Evolutionary conservation across 108 stramenopile genomes (phyloP), one percentile per base, ranked within the genome.

Genomic region (Nitzschia sp.): DNA sequence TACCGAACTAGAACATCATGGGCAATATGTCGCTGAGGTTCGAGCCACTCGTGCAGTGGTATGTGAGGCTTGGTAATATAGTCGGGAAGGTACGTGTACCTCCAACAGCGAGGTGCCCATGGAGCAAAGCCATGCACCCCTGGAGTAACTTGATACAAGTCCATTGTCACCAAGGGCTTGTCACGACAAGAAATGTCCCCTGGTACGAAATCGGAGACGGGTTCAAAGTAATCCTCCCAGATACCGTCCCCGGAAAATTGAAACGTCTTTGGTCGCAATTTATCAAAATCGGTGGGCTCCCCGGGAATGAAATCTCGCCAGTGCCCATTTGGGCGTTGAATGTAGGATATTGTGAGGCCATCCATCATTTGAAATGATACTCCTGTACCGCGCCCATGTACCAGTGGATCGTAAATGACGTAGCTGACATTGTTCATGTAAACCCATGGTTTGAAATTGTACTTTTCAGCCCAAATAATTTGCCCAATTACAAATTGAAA

Each of bases 201-300:
- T 11, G 84, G 84, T 3, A 71, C 65, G 63, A 80, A 85, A 57
- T 85, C 84, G 8, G 76, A 78, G 4, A 85, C 63, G 1, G 84
- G 84, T 35, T 78, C 84, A 78, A 85, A 85, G 68, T 85, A 85
- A 55, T 80, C 64, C 25, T 80, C 70, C 84, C 84, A 85, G 0
- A 81, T 80, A 30, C 84, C 84, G 11, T 61, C 64, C 1, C 77
- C 77, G 16, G 69, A 60, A 48, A 78, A 78, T 19, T 63, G 57
- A 36, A 68, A 70, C 13, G 22, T 59, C 27, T 58, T 53, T 21
- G 59, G 64, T 29, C 15, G 21, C 25, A 71, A 33, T 15, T 27
- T 30, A 9, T 60, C 52, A 23, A 36, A 16, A 30, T 61, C 44
- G 28, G 53, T 30, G 2, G 71, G 69, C 21, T 63, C 63, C 19